Evolutionary conservation across 2,329 filamentous ascomycete species (phyloP), one percentile per base, ranked within the genome.

Genomic region (Fusarium decemcellulare): DNA sequence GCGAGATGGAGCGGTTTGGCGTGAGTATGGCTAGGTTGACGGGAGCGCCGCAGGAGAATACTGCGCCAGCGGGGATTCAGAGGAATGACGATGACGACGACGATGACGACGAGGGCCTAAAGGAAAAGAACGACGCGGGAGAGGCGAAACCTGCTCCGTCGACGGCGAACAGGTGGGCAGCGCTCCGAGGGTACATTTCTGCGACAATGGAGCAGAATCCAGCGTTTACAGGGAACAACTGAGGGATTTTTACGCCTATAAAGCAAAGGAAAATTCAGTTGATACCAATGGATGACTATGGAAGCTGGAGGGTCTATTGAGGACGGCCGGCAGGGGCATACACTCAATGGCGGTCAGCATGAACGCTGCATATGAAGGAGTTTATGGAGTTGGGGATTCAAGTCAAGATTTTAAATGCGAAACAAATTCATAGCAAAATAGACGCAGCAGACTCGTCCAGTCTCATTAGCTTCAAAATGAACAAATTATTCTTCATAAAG

Each of bases 171-270:
- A 84, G 92, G 59, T 98, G 94, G 92, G 92, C 92, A 32, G 93
- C 94, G 15, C 78, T 98, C 79, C 89, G 95, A 73, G 90, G 86
- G 10, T 97, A 95, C 76, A 97, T 98, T 54, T 91, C 93, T 2
- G 87, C 91, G 43, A 98, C 93, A 1, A 93, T 97, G 90, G 93
- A 97, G 81, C 92, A 93, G 80, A 95, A 95, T 73, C 89, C 92
- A 14, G 93, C 92, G 4, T 97, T 97, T 72, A 61, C 65, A 18
- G 71, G 61, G 18, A 76, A 79, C 59, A 68, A 63, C 8, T 79
- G 16, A 11, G 23, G 10, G 5, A 6, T n/a, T 36, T 40, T 15
- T 15, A 12, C 11, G 29, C 27, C 12, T 18, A 16, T 8, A n/a
- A 8, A 14, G 11, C 6, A 9, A 30, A n/a, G 37, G 15, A 32